These are phyloP conservation scores for Coemansia sp. DNA, from an alignment of 192 early-diverging fungal genomes.

Conservation along the genomic window DNA sequence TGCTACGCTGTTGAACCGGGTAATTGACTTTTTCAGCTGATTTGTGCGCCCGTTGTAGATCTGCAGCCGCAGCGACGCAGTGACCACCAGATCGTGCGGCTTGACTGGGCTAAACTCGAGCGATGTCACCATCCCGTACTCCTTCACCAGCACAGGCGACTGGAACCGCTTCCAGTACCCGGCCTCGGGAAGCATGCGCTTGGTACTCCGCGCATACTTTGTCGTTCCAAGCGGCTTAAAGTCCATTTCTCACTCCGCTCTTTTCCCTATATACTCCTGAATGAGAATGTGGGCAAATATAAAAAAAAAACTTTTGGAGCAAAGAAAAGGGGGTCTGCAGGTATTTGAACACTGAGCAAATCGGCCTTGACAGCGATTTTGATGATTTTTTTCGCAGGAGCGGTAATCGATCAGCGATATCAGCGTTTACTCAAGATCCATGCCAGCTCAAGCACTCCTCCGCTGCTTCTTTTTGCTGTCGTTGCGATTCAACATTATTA, in stretches of 20 bases:
- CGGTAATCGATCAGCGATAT: no score
- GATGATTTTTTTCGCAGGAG: no score
- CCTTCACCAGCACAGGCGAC: slow-evolving; percentile 84
- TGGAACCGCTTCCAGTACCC: slow-evolving; percentile 80
- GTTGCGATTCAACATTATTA: no score
- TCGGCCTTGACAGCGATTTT: neutral
- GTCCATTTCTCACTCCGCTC: slow-evolving; percentile 31
- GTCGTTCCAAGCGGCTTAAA: slow-evolving; percentile 58
- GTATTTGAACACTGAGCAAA: neutral
- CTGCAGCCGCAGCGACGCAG: slow-evolving; percentile 86
- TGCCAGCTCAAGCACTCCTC: no score
- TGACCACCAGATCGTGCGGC: slow-evolving; percentile 87
- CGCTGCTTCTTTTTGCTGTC: no score
- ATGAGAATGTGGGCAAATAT: neutral
- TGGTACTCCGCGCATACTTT: slow-evolving; percentile 54
- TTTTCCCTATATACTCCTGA: neutral
- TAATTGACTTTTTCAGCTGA: slow-evolving; percentile 83
- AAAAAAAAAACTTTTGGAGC: slow-evolving; percentile 1
- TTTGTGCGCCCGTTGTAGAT: slow-evolving; percentile 82
- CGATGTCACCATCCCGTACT: slow-evolving; percentile 77
- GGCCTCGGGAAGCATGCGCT: slow-evolving; percentile 57
- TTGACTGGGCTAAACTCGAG: slow-evolving; percentile 74
- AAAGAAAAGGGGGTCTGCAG: neutral
- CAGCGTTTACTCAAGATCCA: no score
- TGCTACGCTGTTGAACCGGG: slow-evolving; percentile 87